Base-by-base conservation (phyloP, 2,329 filamentous ascomycete species). In the Pseudogymnoascus sp. region DNA sequence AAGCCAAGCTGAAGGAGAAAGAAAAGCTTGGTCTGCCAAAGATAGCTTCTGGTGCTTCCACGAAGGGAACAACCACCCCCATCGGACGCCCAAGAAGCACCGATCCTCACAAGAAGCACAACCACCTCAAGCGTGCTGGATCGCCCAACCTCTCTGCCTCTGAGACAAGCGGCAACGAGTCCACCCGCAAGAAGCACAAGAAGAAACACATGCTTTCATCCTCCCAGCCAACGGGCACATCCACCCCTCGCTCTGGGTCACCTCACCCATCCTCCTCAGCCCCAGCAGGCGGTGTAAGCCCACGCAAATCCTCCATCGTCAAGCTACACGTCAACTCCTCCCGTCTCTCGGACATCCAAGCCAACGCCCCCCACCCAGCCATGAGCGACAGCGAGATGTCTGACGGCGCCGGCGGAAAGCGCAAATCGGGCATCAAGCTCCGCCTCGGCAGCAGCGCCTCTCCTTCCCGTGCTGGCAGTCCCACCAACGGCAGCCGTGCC, bases 151-250 rank as follows among this genome's bases (percentile, higher is more conserved):
- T 89, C 33, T 97, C 72, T 0, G 65, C 61, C 29, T 64, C 92
- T 1, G 93, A 97, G 72, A 91, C 91, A 8, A 96, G 91, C 72
- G 93, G 91, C 60, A 95, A 92, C 68, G 93, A 97, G 73, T 93
- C 90, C 0, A 85, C 87, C 25, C 87, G 88, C 67, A 92, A 94
- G 76, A 90, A 90, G 77, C 84, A 82, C 72, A 84, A 88, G 71
- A 89, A 87, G 77, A 88, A 88, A 72, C 82, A 84, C 65, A 74
- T 75, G 1, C 74, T 72, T 2, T 71, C 77, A 13, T 80, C 80
- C 12, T 72, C 78, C 1, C 77, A 77, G 60, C 75, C 75, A 8
- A 85, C 83, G 63, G 81, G 83, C 18, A 77, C 81, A 15, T 77
- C 76, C 10, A 87, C 84, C 7, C 84, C 84, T 15, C 67, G 68